phyloP scores from a whole-genome alignment of 192 early-diverging fungal genomes.

The Lunasporangiospora selenospora region DNA sequence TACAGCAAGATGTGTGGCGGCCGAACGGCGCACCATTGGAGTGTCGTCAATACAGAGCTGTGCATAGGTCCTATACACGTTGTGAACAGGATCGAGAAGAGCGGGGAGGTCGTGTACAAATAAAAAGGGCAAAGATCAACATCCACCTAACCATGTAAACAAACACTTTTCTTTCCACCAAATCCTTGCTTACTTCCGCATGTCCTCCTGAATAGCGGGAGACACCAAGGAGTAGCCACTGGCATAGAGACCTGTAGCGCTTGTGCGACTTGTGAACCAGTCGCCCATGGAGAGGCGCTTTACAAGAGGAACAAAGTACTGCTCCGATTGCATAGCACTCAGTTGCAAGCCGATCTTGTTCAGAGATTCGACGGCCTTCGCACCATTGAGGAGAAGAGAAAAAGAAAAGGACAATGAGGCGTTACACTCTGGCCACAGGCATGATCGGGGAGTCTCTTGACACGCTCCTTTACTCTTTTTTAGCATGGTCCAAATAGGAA shows the following conservation, averaged over 20 bases:
- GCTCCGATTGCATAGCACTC: conserved; percentile 82
- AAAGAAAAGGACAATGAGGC: conserved; percentile 3
- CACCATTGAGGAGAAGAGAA: background rate
- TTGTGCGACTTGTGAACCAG: conserved; percentile 98
- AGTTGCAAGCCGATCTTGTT: conserved; percentile 82
- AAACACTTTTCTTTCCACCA: background rate
- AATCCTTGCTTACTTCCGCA: conserved; percentile 82
- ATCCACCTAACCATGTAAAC: background rate
- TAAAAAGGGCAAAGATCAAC: background rate
- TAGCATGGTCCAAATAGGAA: too few species aligned
- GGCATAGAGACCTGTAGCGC: conserved; percentile 93
- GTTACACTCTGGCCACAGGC: background rate
- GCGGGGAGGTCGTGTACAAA: too few species aligned
- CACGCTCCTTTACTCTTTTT: background rate
- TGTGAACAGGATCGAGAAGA: conserved; percentile 3
- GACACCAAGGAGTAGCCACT: conserved; percentile 78
- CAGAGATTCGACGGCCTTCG: conserved; percentile 93
- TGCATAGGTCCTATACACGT: conserved; percentile 65
- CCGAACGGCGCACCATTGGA: conserved; percentile 97
- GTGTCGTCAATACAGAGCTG: conserved; percentile 92
- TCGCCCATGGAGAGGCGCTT: conserved; percentile 91
- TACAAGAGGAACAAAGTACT: conserved; percentile 90
- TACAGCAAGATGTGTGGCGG: conserved; percentile 84
- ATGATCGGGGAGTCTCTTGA: conserved; percentile 5
- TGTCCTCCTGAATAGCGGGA: conserved; percentile 80